A percentile compares a stretch with the other conserved stretches of the same genome.
Conservation (phyloP, 352 stramenopile species). For the Phytophthora sansomeana region DNA sequence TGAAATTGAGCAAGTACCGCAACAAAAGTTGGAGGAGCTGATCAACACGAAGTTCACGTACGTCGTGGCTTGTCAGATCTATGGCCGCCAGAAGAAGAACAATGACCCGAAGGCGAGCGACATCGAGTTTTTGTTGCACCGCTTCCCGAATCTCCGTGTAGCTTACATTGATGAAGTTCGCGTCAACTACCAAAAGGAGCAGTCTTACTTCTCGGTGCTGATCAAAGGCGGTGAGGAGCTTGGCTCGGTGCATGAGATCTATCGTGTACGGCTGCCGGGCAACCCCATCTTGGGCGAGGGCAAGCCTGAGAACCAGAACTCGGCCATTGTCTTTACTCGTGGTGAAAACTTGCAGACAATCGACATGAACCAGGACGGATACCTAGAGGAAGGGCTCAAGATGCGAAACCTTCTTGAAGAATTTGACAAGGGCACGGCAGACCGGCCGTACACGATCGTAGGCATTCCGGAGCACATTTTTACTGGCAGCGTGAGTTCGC, state of each 20-base stretch:
- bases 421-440: slow-evolving; percentile 89
- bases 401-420: slow-evolving; percentile 99
- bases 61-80: slow-evolving; percentile 98
- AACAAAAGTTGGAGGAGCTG: slow-evolving; percentile 95
- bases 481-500: slow-evolving; percentile 97
- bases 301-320: slow-evolving; percentile 99
- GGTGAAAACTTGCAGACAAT: slow-evolving; percentile 99
- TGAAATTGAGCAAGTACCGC: slow-evolving; percentile 93
- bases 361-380: slow-evolving; percentile 99
- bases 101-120: slow-evolving; percentile 98
- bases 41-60: slow-evolving; percentile 99
- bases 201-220: slow-evolving; percentile 97
- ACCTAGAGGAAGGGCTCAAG: slow-evolving; percentile 99
- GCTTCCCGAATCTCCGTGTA: slow-evolving; percentile 97
- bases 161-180: slow-evolving; percentile 99
- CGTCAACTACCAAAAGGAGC: slow-evolving; percentile 94
- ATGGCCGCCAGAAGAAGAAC: slow-evolving; percentile 98
- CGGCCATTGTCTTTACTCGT: slow-evolving; percentile 98
- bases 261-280: slow-evolving; percentile 97
- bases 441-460: slow-evolving; percentile 94
- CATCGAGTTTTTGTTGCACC: slow-evolving; percentile 98
- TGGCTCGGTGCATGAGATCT: slow-evolving; percentile 92
- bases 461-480: slow-evolving; percentile 99
- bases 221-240: slow-evolving; percentile 93
- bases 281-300: slow-evolving; percentile 99